Evolutionary conservation across 192 early-diverging fungal species (phyloP).

Genomic region (Pilobolus umbonatus): DNA sequence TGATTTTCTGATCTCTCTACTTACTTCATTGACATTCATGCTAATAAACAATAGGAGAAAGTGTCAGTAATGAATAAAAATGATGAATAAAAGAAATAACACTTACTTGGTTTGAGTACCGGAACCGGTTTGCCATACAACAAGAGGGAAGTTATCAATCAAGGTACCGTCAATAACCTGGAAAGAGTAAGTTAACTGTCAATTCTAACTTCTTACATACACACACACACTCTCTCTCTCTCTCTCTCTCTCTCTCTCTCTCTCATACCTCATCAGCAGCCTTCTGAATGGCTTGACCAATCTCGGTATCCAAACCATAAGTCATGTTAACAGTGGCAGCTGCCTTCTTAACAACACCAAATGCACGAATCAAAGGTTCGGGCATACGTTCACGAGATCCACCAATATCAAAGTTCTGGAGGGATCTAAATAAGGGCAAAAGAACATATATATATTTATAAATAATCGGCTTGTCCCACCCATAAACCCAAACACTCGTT

Average conservation of each 20-base stretch:
- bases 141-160: constrained; percentile 96
- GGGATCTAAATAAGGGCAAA: constrained; percentile 49
- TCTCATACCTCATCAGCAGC: constrained; percentile 75
- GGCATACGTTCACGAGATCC: constrained; percentile 92
- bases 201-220: too few relatives aligned
- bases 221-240: too few relatives aligned
- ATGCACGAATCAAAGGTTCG: constrained; percentile 89
- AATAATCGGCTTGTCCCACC: too few relatives aligned
- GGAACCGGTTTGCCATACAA: constrained; percentile 98
- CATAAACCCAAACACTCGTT: too few relatives aligned
- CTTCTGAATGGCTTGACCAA: constrained; percentile 84
- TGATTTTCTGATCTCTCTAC: not conserved
- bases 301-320: constrained; percentile 74
- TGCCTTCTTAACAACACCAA: constrained; percentile 93
- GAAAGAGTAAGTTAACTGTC: not conserved
- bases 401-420: constrained; percentile 98
- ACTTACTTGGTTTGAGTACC: constrained; percentile 90
- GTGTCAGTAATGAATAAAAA: not conserved
- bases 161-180: constrained; percentile 88
- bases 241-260: too few relatives aligned
- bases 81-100: not conserved
- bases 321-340: constrained; percentile 93
- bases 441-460: not conserved
- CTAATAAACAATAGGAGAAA: constrained; percentile 5
- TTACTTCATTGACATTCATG: constrained; percentile 90